Conservation (phyloP, 176 grass and related monocot genomes). For the Oryza brachyantha region DNA sequence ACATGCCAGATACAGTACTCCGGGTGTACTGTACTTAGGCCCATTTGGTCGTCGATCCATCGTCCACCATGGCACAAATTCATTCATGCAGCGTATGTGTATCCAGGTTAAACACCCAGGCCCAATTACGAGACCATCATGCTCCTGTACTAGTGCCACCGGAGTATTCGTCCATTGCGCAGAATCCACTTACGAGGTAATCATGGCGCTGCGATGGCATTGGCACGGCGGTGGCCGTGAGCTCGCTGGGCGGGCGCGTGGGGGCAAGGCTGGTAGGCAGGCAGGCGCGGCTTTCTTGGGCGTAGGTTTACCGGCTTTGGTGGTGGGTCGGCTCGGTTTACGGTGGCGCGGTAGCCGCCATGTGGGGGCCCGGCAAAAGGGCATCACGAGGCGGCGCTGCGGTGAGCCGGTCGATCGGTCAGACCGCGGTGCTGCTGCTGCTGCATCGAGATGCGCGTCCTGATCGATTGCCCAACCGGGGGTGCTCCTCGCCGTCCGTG, state of each 20-base stretch:
- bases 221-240: too few species aligned
- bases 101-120: neutral
- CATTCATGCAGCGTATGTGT: too few species aligned
- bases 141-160: too few species aligned
- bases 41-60: neutral
- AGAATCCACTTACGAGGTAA: constrained; percentile 35
- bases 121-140: constrained; percentile 38
- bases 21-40: neutral
- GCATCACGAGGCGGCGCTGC: constrained; percentile 13
- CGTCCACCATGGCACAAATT: neutral
- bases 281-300: neutral
- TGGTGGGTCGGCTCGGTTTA: constrained; percentile 7
- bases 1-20: neutral
- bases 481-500: neutral
- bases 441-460: neutral
- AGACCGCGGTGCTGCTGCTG: neutral
- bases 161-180: neutral
- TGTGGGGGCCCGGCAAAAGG: constrained; percentile 24
- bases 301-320: neutral
- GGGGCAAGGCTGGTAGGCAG: neutral
- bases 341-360: neutral
- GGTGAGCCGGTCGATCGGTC: neutral
- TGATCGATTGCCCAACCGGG: neutral
- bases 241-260: neutral
- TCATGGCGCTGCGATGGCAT: neutral